Conservation (phyloP, 225 moss, liverwort and hornwort species). For the Polytrichum formosum region DNA sequence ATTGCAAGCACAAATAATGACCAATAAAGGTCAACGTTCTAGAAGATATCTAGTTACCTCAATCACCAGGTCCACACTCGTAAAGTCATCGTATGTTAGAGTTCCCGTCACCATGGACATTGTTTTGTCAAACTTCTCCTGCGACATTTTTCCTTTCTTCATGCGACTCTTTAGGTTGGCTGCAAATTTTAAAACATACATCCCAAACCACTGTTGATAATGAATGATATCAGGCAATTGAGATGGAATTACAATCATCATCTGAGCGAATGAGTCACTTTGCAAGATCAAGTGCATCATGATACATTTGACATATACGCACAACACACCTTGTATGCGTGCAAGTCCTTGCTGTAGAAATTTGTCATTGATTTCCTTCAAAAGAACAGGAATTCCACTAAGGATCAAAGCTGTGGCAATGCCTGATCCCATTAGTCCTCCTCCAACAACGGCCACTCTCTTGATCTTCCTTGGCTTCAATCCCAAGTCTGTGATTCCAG, state of each 20-base stretch:
- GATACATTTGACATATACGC: too few species aligned
- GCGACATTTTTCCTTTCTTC: slow-evolving; percentile 89
- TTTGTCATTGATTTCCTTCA: slow-evolving; percentile 94
- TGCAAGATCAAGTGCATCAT: too few species aligned
- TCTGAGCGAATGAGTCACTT: too few species aligned
- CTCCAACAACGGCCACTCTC: slow-evolving; percentile 89
- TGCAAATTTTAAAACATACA: slow-evolving; percentile 15
- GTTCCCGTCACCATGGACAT: slow-evolving; percentile 72
- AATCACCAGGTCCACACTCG: slow-evolving; percentile 83
- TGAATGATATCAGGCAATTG: slow-evolving; percentile 1
- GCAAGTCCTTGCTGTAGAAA: slow-evolving; percentile 80
- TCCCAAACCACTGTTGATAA: too few species aligned
- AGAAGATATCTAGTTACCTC: slow-evolving; percentile 49
- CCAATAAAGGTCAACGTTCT: too few species aligned
- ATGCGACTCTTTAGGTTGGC: slow-evolving; percentile 90
- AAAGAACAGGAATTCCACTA: slow-evolving; percentile 70
- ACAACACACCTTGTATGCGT: slow-evolving; percentile 61
- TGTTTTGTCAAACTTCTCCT: slow-evolving; percentile 78
- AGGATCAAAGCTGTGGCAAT: slow-evolving; percentile 86
- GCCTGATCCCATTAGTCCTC: slow-evolving; percentile 99
- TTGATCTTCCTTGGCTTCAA: slow-evolving; percentile 74
- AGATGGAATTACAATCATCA: not conserved
- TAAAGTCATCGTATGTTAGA: slow-evolving; percentile 85
- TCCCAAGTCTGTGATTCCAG: slow-evolving; percentile 83
- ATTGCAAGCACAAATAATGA: too few species aligned